Evolutionary conservation across 805 yeast genomes (phyloP).

Genomic region (Kodamaea laetipori): DNA sequence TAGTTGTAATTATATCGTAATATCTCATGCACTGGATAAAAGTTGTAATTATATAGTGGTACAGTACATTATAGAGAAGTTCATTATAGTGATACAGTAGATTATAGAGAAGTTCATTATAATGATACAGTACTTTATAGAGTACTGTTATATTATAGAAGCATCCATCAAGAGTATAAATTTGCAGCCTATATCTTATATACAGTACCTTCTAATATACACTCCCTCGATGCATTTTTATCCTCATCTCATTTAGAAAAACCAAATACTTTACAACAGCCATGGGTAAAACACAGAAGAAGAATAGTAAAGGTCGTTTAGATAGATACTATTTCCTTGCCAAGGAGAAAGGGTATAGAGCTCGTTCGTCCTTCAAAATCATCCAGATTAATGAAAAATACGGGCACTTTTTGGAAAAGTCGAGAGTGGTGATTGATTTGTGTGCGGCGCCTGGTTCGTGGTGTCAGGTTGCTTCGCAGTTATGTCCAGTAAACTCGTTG

Average conservation of each 20-base stretch:
- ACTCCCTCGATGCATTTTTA: conserved; percentile 2
- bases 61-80: too few relatives aligned
- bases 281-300: conserved; percentile 93
- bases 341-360: conserved; percentile 97
- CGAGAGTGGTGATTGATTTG: conserved; percentile 93
- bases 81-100: too few relatives aligned
- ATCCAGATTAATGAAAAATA: conserved; percentile 94
- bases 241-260: conserved; percentile 7
- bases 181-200: too few relatives aligned
- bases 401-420: conserved; percentile 91
- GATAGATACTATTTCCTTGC: conserved; percentile 96
- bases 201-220: conserved; percentile 4
- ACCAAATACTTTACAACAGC: not conserved
- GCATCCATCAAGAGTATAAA: too few relatives aligned
- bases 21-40: too few relatives aligned
- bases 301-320: conserved; percentile 97
- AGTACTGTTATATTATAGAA: too few relatives aligned
- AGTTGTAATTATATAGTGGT: too few relatives aligned
- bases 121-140: too few relatives aligned
- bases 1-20: too few relatives aligned
- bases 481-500: conserved; percentile 89
- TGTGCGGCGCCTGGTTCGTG: conserved; percentile 99
- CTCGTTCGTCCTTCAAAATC: conserved; percentile 96
- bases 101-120: too few relatives aligned
- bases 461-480: conserved; percentile 97